Percentiles rank a stretch among this genome's conserved stretches.
Evolutionary conservation across 805 yeast genomes (phyloP).

Genomic region (Metschnikowia bowlesiae): DNA sequence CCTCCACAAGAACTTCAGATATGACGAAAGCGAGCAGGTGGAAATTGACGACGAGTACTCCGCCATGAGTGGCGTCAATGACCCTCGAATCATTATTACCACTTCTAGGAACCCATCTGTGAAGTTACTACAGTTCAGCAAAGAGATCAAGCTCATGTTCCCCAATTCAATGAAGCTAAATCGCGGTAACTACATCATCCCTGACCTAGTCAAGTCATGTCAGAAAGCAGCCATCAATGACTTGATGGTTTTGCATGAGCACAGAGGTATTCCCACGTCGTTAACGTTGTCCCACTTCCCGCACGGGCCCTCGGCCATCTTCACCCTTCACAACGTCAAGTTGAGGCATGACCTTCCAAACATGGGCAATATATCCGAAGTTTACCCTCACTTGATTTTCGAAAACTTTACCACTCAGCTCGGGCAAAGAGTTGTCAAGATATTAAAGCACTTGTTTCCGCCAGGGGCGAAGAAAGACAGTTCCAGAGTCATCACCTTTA

Average conservation of each 20-base stretch:
- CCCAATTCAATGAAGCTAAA: slow-evolving; percentile 87
- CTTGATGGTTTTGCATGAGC: slow-evolving; percentile 84
- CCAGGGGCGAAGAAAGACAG: slow-evolving; percentile 93
- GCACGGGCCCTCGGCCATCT: slow-evolving; percentile 94
- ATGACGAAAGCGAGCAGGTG: slow-evolving; percentile 71
- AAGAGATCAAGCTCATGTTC: slow-evolving; percentile 83
- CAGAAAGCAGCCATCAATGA: slow-evolving; percentile 78
- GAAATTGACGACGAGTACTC: slow-evolving; percentile 90
- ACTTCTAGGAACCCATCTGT: slow-evolving; percentile 91
- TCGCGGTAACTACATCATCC: slow-evolving; percentile 88
- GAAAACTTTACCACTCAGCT: slow-evolving; percentile 79
- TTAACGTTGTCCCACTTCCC: slow-evolving; percentile 92
- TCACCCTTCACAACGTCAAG: slow-evolving; percentile 91
- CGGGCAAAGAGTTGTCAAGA: slow-evolving; percentile 76
- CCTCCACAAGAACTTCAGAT: slow-evolving; percentile 75
- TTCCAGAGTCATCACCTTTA: slow-evolving; percentile 88
- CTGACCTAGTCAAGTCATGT: slow-evolving; percentile 80
- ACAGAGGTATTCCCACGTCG: slow-evolving; percentile 97
- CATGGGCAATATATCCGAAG: slow-evolving; percentile 85
- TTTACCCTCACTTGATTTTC: slow-evolving; percentile 89
- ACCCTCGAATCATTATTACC: slow-evolving; percentile 88
- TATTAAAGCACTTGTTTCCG: slow-evolving; percentile 87
- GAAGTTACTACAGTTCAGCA: slow-evolving; percentile 82
- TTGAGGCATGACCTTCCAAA: slow-evolving; percentile 87
- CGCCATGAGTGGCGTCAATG: slow-evolving; percentile 78